A percentile compares a stretch with the other conserved stretches of the same genome.
These are phyloP conservation scores for Scutellaria minor DNA, from an alignment of 257 asterid species.

Conservation along the genomic window DNA sequence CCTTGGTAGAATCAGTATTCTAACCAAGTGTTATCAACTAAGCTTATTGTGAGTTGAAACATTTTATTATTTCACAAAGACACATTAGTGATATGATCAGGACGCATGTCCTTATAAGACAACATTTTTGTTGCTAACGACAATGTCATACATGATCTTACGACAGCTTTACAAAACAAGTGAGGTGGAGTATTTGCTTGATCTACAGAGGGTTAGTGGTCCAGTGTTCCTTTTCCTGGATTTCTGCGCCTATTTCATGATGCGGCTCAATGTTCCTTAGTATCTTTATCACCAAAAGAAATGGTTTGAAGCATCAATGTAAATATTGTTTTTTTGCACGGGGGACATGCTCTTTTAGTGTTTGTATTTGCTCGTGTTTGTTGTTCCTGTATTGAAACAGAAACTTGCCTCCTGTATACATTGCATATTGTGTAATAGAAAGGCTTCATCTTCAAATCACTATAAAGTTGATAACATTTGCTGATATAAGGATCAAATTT, in stretches of 20 bases:
- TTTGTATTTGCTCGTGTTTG: conserved; percentile 1
- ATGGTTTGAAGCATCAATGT: conserved; percentile 7
- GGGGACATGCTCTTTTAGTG: not conserved
- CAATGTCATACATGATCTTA: conserved; percentile 25
- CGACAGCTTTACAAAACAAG: conserved; percentile 85
- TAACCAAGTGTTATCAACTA: not conserved
- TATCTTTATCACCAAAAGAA: not conserved
- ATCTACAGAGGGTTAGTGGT: conserved; percentile 91
- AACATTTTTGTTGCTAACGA: conserved; percentile 3
- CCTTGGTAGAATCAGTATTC: not conserved
- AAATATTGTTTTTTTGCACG: conserved; percentile 18
- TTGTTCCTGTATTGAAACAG: not conserved
- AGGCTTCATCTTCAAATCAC: not conserved
- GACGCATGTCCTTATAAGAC: not conserved
- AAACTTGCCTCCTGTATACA: not conserved
- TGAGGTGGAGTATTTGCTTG: conserved; percentile 80
- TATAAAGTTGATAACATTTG: not conserved
- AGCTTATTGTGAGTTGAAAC: not conserved
- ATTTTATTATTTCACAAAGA: not conserved
- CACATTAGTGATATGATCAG: not conserved
- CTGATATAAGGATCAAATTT: too few relatives aligned
- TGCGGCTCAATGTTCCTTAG: conserved; percentile 59
- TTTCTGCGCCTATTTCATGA: conserved; percentile 82
- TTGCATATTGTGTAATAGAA: conserved; percentile 10
- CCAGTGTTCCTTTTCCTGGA: conserved; percentile 89